These are phyloP conservation scores for Aspergillus viridinutans DNA, from an alignment of 2,329 filamentous ascomycete species.

Conservation along the genomic window DNA sequence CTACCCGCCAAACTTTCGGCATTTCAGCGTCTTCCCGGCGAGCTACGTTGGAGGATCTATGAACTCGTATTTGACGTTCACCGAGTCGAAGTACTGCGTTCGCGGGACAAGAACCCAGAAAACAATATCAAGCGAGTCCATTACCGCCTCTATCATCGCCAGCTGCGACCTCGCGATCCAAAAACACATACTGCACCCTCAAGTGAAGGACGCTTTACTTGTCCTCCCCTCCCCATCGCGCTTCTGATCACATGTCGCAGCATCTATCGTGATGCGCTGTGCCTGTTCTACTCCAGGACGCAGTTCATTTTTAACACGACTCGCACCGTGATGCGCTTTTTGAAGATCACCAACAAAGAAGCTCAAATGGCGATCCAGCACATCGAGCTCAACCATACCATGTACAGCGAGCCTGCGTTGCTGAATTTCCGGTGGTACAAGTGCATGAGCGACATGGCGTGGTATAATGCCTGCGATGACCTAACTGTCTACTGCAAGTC, in stretches of 20 bases:
- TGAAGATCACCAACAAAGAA: slow-evolving; percentile 51
- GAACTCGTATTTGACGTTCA: slow-evolving; percentile 52
- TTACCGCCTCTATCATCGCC: slow-evolving; percentile 57
- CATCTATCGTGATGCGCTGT: slow-evolving; percentile 60
- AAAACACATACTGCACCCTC: slow-evolving; percentile 1
- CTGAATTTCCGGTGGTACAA: slow-evolving; percentile 12
- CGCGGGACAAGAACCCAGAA: slow-evolving; percentile 49
- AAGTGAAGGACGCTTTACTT: neutral
- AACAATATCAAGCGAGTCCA: slow-evolving; percentile 63
- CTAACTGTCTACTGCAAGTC: slow-evolving; percentile 7
- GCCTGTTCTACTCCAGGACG: slow-evolving; percentile 54
- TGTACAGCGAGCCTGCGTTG: slow-evolving; percentile 22
- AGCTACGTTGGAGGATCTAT: slow-evolving; percentile 68
- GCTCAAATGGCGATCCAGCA: slow-evolving; percentile 50
- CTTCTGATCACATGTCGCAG: slow-evolving; percentile 59
- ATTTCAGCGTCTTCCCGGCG: slow-evolving; percentile 65
- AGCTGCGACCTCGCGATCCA: slow-evolving; percentile 30
- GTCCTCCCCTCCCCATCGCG: slow-evolving; percentile 36
- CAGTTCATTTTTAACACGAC: slow-evolving; percentile 22
- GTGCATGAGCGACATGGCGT: slow-evolving; percentile 17
- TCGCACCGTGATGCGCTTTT: slow-evolving; percentile 13
- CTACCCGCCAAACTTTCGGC: slow-evolving; percentile 43
- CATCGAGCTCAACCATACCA: slow-evolving; percentile 20
- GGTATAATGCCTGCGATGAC: slow-evolving; percentile 13
- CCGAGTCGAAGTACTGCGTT: slow-evolving; percentile 22